Base-by-base conservation (phyloP, 352 stramenopile species). In the Phytophthora constricta region DNA sequence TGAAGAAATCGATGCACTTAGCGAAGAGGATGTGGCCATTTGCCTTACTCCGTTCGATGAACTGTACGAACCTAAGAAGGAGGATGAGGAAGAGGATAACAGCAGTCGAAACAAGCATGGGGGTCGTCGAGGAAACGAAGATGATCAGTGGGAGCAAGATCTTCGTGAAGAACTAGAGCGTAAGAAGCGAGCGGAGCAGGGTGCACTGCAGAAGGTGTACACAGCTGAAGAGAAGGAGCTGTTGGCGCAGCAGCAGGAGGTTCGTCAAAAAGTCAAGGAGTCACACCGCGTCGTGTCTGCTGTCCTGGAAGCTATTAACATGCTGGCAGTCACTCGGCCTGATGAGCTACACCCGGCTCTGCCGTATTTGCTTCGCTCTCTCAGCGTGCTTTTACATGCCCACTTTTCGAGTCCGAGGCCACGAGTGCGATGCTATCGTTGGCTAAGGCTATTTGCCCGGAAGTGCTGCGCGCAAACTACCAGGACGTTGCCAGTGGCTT, bases 121-220 rank as follows among this genome's bases (percentile, higher is more conserved):
- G 47, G 69, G 79, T 22, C 77, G 70, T 43, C 79, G 70, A 13
- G 85, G 84, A 50, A 95, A 88, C 37, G 85, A 93, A 34, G 89
- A 96, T 19, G 87, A 95, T 34, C 81, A 89, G 43, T 96, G 87
- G 87, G 89, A 96, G 28, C 84, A 92, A 51, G 82, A 95, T 49
- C 61, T 93, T 58, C 89, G 89, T 14, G 84, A 94, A 55, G 89
- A 96, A 68, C 70, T 95, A 2, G 84, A 88, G 39, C 70, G 71
- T 34, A 93, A 92, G 70, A 93, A 92, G 56, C 75, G 72, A 26
- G 71, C 65, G 13, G 65, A 79, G 26, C 53, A 76, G 25, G 70
- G 70, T 16, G 77, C 76, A 63, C 71, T 72, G 55, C 87, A 86
- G 49, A 72, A 72, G 39, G 67, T 62, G 10, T 80, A 87, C 46